Evolutionary conservation across 352 stramenopile species (phyloP).

Genomic region (Globisporangium irregulare): DNA sequence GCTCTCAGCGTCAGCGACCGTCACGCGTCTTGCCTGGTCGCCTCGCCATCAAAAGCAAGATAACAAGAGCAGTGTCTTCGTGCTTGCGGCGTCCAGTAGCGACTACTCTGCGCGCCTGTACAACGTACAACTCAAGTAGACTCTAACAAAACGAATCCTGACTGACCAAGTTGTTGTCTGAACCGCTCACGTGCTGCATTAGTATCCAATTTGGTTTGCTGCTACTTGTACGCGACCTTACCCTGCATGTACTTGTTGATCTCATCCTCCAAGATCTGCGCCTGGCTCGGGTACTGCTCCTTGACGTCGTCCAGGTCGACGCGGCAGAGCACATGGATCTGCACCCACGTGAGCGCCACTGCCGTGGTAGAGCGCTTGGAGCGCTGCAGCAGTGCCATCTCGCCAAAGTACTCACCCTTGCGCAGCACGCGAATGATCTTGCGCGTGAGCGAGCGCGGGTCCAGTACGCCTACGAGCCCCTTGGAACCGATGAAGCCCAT

Average conservation of each 20-base stretch:
- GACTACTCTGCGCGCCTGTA: constrained; percentile 61
- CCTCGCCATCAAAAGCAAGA: not conserved
- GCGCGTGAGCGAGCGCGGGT: constrained; percentile 37
- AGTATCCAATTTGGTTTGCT: not conserved
- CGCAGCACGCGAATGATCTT: constrained; percentile 64
- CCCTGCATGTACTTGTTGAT: constrained; percentile 79
- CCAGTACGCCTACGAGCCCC: constrained; percentile 61
- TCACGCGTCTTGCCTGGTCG: constrained; percentile 54
- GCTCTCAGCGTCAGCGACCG: constrained; percentile 30
- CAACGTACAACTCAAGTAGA: constrained; percentile 23
- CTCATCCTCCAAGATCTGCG: constrained; percentile 56
- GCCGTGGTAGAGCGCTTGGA: constrained; percentile 63
- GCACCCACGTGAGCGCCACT: constrained; percentile 70
- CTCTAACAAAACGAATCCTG: not conserved
- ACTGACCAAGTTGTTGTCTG: not conserved
- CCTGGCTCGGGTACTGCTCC: constrained; percentile 54
- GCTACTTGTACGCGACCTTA: constrained; percentile 55
- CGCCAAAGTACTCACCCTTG: constrained; percentile 75
- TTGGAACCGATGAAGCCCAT: constrained; percentile 83
- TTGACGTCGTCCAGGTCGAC: constrained; percentile 64
- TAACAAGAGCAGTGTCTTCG: not conserved
- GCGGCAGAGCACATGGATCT: constrained; percentile 65
- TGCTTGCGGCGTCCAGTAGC: constrained; percentile 42
- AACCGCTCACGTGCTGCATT: not conserved
- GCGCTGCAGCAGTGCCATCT: constrained; percentile 67